Conservation (phyloP, 2,329 filamentous ascomycete genomes). For the Colletotrichum australisinense region DNA sequence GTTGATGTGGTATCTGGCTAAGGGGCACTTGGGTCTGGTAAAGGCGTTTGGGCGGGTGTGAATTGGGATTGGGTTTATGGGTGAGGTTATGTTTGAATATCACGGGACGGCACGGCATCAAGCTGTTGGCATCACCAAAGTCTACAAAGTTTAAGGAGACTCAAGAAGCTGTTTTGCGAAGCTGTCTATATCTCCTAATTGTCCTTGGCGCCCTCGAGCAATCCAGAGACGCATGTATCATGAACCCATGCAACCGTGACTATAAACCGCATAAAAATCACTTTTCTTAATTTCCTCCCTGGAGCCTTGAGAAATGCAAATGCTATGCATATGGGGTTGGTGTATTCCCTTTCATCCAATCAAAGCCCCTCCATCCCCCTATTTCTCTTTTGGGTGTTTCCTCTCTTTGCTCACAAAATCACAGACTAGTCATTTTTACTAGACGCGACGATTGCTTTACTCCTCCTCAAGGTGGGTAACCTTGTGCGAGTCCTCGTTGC, state of each 20-base stretch:
- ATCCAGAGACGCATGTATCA: constrained; percentile 14
- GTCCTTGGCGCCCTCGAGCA: neutral
- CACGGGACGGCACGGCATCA: too few relatives aligned
- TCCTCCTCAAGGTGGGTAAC: constrained; percentile 65
- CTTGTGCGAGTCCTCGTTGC: constrained; percentile 46
- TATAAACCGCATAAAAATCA: constrained; percentile 7
- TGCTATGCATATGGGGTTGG: constrained; percentile 10
- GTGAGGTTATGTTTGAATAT: neutral
- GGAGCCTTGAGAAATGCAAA: constrained; percentile 22
- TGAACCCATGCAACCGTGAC: constrained; percentile 22
- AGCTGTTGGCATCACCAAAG: too few relatives aligned
- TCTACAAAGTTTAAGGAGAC: neutral
- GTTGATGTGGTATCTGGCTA: neutral
- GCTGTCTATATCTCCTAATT: neutral
- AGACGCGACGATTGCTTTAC: constrained; percentile 42
- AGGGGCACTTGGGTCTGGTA: neutral
- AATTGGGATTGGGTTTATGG: neutral
- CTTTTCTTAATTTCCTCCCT: constrained; percentile 9
- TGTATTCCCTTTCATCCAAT: neutral
- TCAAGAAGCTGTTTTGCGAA: constrained; percentile 8
- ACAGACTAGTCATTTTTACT: too few relatives aligned
- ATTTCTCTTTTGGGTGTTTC: neutral
- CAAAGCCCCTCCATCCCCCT: neutral
- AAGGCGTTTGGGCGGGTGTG: neutral
- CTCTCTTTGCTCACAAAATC: neutral